These are phyloP conservation scores for Ceratorhiza oryzae-sativae DNA, from an alignment of 1,284 basidiomycete genomes.

Conservation along the genomic window DNA sequence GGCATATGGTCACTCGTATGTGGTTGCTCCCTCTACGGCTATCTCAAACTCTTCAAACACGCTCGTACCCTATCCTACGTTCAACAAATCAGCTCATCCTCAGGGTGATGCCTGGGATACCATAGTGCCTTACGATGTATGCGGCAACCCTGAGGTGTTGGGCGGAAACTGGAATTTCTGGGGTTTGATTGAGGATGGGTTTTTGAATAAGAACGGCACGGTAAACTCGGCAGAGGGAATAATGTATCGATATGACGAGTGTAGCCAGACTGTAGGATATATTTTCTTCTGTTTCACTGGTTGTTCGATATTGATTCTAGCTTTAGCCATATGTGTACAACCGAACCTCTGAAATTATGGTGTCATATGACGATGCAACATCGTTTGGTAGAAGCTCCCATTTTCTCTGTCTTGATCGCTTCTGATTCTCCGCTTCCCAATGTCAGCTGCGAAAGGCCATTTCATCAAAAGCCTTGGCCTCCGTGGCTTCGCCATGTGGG, in stretches of 20 bases:
- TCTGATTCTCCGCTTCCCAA: background rate
- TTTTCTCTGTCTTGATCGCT: background rate
- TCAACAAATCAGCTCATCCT: slow-evolving; percentile 56
- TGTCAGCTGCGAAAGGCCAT: slow-evolving; percentile 60
- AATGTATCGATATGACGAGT: slow-evolving; percentile 63
- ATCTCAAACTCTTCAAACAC: slow-evolving; percentile 8
- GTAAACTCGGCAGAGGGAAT: slow-evolving; percentile 56
- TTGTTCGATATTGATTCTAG: background rate
- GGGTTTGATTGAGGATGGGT: slow-evolving; percentile 63
- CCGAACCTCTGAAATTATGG: slow-evolving; percentile 58
- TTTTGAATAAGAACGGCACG: slow-evolving; percentile 60
- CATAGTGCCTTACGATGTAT: slow-evolving; percentile 60
- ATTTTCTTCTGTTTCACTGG: background rate
- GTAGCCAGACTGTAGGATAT: slow-evolving; percentile 69
- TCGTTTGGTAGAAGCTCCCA: slow-evolving; percentile 56
- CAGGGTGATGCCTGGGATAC: slow-evolving; percentile 66
- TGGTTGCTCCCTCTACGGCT: slow-evolving; percentile 11
- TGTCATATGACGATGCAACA: slow-evolving; percentile 66
- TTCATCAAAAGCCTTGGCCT: slow-evolving; percentile 62
- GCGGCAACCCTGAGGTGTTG: slow-evolving; percentile 56
- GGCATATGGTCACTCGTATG: slow-evolving; percentile 45
- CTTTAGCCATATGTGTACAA: slow-evolving; percentile 70
- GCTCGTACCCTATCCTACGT: slow-evolving; percentile 56
- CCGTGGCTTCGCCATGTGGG: slow-evolving; percentile 71
- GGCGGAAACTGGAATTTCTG: slow-evolving; percentile 66